phyloP scores from a whole-genome alignment of 495 filamentous ascomycete genomes.

The Lentithecium fluviatile region DNA sequence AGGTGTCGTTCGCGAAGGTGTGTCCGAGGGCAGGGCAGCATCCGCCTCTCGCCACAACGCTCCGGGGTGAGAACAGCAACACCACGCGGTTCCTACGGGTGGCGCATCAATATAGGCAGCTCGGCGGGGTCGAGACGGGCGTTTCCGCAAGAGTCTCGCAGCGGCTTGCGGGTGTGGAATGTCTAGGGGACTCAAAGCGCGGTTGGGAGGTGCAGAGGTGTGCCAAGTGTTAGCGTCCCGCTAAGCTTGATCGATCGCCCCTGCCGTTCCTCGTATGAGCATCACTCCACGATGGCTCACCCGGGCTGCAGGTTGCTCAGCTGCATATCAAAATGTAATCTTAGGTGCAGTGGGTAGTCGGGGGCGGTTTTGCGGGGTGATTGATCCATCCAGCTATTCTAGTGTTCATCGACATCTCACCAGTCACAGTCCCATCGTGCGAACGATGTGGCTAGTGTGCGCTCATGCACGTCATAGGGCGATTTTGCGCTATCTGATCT shows the following conservation, averaged over 20 bases:
- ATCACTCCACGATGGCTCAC: background rate
- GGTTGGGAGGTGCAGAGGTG: constrained; percentile 20
- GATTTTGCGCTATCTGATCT: constrained; percentile 22
- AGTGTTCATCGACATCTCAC: too few relatives aligned
- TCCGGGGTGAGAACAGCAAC: constrained; percentile 19
- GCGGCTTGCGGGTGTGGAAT: constrained; percentile 24
- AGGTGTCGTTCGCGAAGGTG: constrained; percentile 18
- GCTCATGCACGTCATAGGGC: constrained; percentile 25
- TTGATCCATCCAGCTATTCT: too few relatives aligned
- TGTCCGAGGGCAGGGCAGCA: constrained; percentile 13
- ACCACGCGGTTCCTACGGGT: constrained; percentile 22
- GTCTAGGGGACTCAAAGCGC: constrained; percentile 22
- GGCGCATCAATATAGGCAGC: constrained; percentile 19
- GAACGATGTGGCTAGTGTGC: background rate
- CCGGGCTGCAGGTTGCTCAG: background rate
- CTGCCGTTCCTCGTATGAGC: background rate
- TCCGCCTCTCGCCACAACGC: constrained; percentile 18
- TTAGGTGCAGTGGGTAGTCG: too few relatives aligned
- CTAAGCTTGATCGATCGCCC: constrained; percentile 15
- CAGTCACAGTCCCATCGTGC: too few relatives aligned
- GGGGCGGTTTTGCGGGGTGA: too few relatives aligned
- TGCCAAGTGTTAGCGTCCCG: background rate
- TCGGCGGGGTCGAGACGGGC: background rate
- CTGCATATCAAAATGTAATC: too few relatives aligned
- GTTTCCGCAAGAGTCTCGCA: background rate